phyloP scores from a whole-genome alignment of 176 grass and related monocot species.

The Carex scoparia region DNA sequence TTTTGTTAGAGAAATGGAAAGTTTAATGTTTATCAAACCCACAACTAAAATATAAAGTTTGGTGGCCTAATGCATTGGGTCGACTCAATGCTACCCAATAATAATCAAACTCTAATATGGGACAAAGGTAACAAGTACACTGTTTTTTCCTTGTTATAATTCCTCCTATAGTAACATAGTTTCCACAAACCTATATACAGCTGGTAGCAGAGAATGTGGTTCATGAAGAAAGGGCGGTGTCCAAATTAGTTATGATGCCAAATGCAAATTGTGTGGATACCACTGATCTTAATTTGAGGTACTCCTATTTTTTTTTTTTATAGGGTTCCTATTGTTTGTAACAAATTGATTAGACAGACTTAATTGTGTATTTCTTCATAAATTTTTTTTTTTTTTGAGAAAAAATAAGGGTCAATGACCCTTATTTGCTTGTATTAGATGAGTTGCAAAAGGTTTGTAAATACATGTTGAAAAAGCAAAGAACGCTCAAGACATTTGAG shows the following conservation, averaged over 20 bases:
- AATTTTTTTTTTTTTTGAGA: too few species aligned
- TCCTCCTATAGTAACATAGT: neutral
- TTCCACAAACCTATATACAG: neutral
- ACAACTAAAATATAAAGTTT: neutral
- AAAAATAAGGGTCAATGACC: too few species aligned
- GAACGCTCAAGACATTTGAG: too few species aligned
- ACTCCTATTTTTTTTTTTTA: neutral
- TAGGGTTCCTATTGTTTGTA: neutral
- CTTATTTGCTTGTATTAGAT: too few species aligned
- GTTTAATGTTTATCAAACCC: neutral
- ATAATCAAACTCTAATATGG: too few species aligned
- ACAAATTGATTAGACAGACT: neutral
- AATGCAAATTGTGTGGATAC: conserved; percentile 27
- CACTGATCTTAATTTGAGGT: conserved; percentile 62
- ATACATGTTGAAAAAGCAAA: too few species aligned
- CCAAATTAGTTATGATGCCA: conserved; percentile 42
- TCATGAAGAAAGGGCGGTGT: conserved; percentile 54
- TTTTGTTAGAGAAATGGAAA: neutral
- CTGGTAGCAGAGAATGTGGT: neutral
- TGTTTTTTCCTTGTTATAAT: neutral
- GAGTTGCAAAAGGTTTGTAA: too few species aligned
- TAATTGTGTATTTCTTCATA: too few species aligned
- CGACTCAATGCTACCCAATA: neutral
- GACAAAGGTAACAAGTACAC: neutral
- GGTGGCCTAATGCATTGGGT: neutral